Evolutionary conservation across 768 basidiomycete genomes (phyloP), one percentile per base, ranked within the genome.

Genomic region (Termitomyces sp.): DNA sequence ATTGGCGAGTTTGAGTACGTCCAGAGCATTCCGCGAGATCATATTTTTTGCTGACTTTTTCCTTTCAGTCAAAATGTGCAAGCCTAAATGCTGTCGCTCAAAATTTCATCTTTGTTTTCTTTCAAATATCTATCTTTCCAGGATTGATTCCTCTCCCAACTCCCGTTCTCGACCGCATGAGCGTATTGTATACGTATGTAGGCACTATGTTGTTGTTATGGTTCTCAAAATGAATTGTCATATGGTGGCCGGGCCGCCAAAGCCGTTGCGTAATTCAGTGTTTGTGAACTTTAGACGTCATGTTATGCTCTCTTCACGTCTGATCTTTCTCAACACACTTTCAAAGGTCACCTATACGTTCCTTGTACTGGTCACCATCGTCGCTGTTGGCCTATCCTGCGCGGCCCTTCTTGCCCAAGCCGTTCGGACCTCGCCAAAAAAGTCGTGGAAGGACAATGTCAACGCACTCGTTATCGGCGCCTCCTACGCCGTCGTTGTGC

Each of bases 401-500:
- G 74, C 83, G 2, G 81, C 85, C 0, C 76, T 92, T 57, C 79
- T 92, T 55, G 84, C 86, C 0, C 90, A 92, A 69, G 89, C 90
- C 0, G 85, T 90, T 20, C 80, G 90, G 55, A 89, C 84, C 0
- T 79, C 88, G 2, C 82, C 82, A 2, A 74, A 70, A 48, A 75
- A 73, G 62, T 77, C 82, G 11, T 89, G 86, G 83, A 71, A 66
- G 55, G 76, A 80, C 36, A 92, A 92, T 72, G 79, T 84, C 79
- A 86, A 92, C 70, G 82, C 85, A 6, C 73, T 89, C 33, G 78
- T 87, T 57, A 85, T 93, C 38, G 85, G 85, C 11, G 83, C 83
- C n/a, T 84, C 90, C 0, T 93, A 92, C 71, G 76, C 81, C 68
- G 68, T 88, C 9, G 80, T 92, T 72, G 91, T 91, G 67, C 59